phyloP scores from a whole-genome alignment of 1,284 basidiomycete genomes.

The Malassezia sympodialis region DNA sequence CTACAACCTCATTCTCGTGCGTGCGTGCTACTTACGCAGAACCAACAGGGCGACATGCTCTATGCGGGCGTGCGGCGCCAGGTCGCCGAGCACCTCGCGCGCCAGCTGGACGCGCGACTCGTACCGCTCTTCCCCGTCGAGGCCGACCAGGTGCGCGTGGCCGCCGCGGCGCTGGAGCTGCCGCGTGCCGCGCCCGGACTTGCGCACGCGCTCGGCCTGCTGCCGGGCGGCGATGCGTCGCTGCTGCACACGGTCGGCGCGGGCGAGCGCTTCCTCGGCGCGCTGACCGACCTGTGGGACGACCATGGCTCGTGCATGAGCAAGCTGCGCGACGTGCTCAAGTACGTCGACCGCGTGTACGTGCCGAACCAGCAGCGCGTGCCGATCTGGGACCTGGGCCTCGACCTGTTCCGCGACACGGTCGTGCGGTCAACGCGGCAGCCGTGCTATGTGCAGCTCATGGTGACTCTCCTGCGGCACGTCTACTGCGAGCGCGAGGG shows the following conservation, averaged over 20 bases:
- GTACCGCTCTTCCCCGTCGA: constrained; percentile 66
- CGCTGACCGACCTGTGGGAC: constrained; percentile 78
- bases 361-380: constrained; percentile 31
- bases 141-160: constrained; percentile 48
- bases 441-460: constrained; percentile 73
- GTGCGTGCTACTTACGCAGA: constrained; percentile 18
- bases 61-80: constrained; percentile 77
- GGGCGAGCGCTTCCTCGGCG: constrained; percentile 73
- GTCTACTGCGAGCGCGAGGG: constrained; percentile 86
- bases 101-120: constrained; percentile 66
- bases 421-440: constrained; percentile 57
- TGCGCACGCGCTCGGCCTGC: constrained; percentile 7
- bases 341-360: constrained; percentile 63
- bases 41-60: constrained; percentile 70
- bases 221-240: constrained; percentile 30
- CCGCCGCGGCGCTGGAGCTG: constrained; percentile 14
- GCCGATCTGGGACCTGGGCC: constrained; percentile 70
- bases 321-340: constrained; percentile 78
- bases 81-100: constrained; percentile 70
- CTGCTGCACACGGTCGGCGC: constrained; percentile 52
- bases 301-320: constrained; percentile 84
- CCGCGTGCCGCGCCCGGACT: background rate
- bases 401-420: constrained; percentile 71
- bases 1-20: constrained; percentile 40
- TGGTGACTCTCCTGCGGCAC: constrained; percentile 71